These are phyloP conservation scores for Hanseniaspora valbyensis DNA, from an alignment of 805 yeast species.

Conservation along the genomic window DNA sequence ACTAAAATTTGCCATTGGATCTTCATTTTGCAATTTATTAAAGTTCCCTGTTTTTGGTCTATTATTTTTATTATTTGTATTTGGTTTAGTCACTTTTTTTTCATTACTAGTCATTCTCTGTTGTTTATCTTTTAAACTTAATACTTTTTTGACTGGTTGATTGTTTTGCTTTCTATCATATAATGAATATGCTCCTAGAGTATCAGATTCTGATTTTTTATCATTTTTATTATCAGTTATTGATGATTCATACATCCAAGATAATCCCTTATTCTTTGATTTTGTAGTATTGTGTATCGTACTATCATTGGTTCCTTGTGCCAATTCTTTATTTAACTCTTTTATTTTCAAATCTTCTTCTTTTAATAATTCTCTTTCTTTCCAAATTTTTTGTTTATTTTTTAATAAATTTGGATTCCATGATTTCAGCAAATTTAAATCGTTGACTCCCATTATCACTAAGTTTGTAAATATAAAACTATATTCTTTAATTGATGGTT, in stretches of 20 bases:
- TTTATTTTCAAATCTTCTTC: conserved; percentile 56
- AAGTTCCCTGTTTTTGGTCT: not conserved
- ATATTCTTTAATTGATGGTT: not conserved
- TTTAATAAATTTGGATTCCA: conserved; percentile 89
- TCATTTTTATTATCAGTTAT: not conserved
- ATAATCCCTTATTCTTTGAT: conserved; percentile 41
- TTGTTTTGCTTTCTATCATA: conserved; percentile 21
- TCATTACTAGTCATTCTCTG: not conserved
- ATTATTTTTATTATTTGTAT: not conserved
- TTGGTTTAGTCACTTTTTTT: conserved; percentile 1
- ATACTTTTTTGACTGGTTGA: conserved; percentile 17
- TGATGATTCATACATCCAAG: conserved; percentile 78
- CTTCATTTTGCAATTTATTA: not conserved
- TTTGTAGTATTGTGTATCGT: conserved; percentile 20
- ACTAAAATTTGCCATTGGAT: not conserved
- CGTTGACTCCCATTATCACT: conserved; percentile 49
- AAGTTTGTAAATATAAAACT: not conserved
- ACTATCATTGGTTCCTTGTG: conserved; percentile 46
- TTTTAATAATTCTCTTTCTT: conserved; percentile 63
- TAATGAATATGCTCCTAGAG: conserved; percentile 16
- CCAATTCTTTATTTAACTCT: conserved; percentile 53
- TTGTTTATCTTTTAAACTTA: conserved; percentile 14
- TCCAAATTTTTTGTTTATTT: conserved; percentile 79
- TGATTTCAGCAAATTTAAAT: conserved; percentile 80
- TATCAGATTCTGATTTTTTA: not conserved